These are phyloP conservation scores for Lenzites betulinus DNA, from an alignment of 768 basidiomycete species.

Conservation along the genomic window DNA sequence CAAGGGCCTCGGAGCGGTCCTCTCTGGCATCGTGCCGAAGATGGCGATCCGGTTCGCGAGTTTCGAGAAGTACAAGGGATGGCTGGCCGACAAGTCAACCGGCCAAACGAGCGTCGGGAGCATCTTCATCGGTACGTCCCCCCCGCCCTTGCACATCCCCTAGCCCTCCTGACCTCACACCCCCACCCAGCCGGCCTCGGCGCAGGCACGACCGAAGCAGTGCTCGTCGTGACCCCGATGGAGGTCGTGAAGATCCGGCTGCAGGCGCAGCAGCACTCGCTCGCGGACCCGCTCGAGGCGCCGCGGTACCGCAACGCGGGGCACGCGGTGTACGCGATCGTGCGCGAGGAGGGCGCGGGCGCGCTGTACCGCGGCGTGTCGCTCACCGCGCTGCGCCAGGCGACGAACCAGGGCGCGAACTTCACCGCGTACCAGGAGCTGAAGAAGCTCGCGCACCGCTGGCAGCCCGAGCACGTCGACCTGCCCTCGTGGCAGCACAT, in stretches of 20 bases:
- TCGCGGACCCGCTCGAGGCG: constrained; percentile 91
- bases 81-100: constrained; percentile 72
- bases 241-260: constrained; percentile 98
- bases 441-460: constrained; percentile 76
- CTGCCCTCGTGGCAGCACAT: constrained; percentile 96
- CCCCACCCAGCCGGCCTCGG: constrained; percentile 76
- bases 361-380: constrained; percentile 92
- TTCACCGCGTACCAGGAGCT: constrained; percentile 98
- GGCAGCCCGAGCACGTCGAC: constrained; percentile 77
- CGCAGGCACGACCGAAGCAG: constrained; percentile 94
- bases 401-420: constrained; percentile 98
- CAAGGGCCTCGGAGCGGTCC: constrained; percentile 96
- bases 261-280: constrained; percentile 96
- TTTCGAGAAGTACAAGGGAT: constrained; percentile 92
- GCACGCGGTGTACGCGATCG: constrained; percentile 93
- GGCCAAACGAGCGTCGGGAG: constrained; percentile 77
- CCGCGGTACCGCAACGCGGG: constrained; percentile 96
- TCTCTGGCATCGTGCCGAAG: constrained; percentile 97
- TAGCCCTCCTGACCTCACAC: neutral
- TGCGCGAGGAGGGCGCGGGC: constrained; percentile 85
- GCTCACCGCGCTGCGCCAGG: constrained; percentile 92
- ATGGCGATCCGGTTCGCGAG: constrained; percentile 99
- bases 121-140: constrained; percentile 80
- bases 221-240: constrained; percentile 96
- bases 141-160: neutral